Evolutionary conservation across 148 eudicot genomes (phyloP), one percentile per base, ranked within the genome.

Genomic region (Rhododendron griersonianum): DNA sequence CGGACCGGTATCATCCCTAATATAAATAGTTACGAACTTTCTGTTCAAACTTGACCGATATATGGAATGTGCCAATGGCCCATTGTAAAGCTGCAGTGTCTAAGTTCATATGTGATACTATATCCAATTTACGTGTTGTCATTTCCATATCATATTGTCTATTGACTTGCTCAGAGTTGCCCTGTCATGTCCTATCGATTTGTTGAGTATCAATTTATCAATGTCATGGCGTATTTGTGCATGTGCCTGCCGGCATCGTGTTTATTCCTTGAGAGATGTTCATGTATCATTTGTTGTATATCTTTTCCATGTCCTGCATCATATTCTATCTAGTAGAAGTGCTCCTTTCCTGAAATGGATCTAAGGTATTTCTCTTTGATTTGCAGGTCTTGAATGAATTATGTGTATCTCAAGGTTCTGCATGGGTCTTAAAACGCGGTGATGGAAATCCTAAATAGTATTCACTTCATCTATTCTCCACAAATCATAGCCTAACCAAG

Each of bases 331-430:
- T 25, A 5, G 30, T 57, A 65, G 8, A 48, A 51, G 59, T 75
- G 18, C 59, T 19, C 18, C 50, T 47, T 77, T 7, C 21, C 35
- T 28, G 45, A 35, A 71, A n/a, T 39, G 57, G 83, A 41, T 51
- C 11, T n/a, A 59, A 23, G 23, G 2, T 23, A n/a, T 69, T 67
- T 83, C 21, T 51, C 1, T 71, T 57, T 76, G 51, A 45, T 83
- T 53, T 86, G 86, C 93, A 94, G 98, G 94, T 93, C n/a, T 82
- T 93, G 39, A 84, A 35, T 45, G 98, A 95, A 84, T 78, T 92
- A 39, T 95, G 98, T 50, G 82, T 88, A 61, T 87, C 92, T n/a
- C 87, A 92, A 86, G 92, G 91, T 48, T 90, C 93, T 80, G 91
- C 89, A 35, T 95, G 98, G 96, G 87, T 91, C 69, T 84, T 94